These are phyloP conservation scores for Plantago coronopus DNA, from an alignment of 305 asterid species.

Conservation along the genomic window DNA sequence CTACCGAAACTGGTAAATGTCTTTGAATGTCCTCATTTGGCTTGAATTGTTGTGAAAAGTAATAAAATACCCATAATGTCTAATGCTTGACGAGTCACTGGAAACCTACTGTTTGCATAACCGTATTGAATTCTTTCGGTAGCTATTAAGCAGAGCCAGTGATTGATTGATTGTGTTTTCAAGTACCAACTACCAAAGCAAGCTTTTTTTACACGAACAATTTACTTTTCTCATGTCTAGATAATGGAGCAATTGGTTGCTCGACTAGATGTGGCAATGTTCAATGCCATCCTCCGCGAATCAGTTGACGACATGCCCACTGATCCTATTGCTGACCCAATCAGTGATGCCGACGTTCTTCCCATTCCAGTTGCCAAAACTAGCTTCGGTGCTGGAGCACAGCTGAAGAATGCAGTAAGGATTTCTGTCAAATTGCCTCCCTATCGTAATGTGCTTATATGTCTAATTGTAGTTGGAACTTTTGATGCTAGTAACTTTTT, in stretches of 20 bases:
- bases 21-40: background rate
- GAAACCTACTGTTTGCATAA: background rate
- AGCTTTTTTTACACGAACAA: constrained; percentile 7
- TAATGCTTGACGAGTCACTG: background rate
- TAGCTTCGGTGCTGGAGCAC: constrained; percentile 92
- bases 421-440: background rate
- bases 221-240: constrained; percentile 33
- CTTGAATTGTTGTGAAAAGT: background rate
- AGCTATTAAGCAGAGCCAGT: background rate
- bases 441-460: background rate
- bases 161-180: constrained; percentile 16
- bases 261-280: constrained; percentile 88
- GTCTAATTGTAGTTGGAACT: too few species aligned
- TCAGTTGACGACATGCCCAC: constrained; percentile 83
- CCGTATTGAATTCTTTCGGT: background rate
- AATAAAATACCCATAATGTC: too few species aligned
- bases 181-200: constrained; percentile 17
- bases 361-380: constrained; percentile 80
- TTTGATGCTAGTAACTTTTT: background rate
- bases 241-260: constrained; percentile 85
- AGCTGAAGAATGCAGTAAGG: constrained; percentile 79
- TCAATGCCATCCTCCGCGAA: constrained; percentile 86
- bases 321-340: constrained; percentile 89
- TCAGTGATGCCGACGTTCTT: constrained; percentile 74
- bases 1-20: constrained; percentile 67